Percentiles rank a stretch among this genome's conserved stretches.
Conservation (phyloP, 768 basidiomycete species). For the Stropharia rugosoannulata region DNA sequence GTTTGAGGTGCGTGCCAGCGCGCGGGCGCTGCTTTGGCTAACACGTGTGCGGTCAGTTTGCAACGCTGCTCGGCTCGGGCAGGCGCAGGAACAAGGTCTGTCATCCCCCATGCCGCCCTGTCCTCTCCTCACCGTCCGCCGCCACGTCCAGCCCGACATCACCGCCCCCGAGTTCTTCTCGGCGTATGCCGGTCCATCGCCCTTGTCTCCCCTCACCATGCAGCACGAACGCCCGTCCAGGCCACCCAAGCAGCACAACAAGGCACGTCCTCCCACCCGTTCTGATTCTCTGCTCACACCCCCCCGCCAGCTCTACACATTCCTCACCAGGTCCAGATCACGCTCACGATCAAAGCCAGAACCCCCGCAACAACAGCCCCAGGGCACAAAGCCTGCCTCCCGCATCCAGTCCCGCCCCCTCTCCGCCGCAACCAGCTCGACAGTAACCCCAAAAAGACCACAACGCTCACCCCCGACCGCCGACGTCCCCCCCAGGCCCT, state of each 20-base stretch:
- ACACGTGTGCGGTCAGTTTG: slow-evolving; percentile 49
- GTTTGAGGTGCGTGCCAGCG: slow-evolving; percentile 3
- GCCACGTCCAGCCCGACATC: slow-evolving; percentile 13
- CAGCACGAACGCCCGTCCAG: slow-evolving; percentile 40
- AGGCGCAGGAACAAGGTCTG: slow-evolving; percentile 28
- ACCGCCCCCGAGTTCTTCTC: slow-evolving; percentile 21
- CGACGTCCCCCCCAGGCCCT: slow-evolving; percentile 19
- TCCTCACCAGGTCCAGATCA: slow-evolving; percentile 60
- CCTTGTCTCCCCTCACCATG: slow-evolving; percentile 18
- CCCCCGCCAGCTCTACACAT: slow-evolving; percentile 52
- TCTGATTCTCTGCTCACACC: background rate
- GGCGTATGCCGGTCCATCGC: slow-evolving; percentile 32
- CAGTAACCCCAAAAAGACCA: slow-evolving; percentile 58
- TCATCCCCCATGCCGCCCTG: slow-evolving; percentile 16
- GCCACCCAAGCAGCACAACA: slow-evolving; percentile 43
- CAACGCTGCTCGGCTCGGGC: slow-evolving; percentile 41
- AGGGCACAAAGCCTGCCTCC: slow-evolving; percentile 44
- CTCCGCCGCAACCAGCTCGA: slow-evolving; percentile 63
- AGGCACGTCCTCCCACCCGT: slow-evolving; percentile 28
- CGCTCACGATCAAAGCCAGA: slow-evolving; percentile 50
- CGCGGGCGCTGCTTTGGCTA: slow-evolving; percentile 30
- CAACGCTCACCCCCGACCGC: slow-evolving; percentile 38
- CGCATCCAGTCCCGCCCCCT: slow-evolving; percentile 61
- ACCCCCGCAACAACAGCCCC: slow-evolving; percentile 5
- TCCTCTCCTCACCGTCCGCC: slow-evolving; percentile 12